Evolutionary conservation across 805 yeast species (phyloP).

Genomic region (Starmerella bacillaris): DNA sequence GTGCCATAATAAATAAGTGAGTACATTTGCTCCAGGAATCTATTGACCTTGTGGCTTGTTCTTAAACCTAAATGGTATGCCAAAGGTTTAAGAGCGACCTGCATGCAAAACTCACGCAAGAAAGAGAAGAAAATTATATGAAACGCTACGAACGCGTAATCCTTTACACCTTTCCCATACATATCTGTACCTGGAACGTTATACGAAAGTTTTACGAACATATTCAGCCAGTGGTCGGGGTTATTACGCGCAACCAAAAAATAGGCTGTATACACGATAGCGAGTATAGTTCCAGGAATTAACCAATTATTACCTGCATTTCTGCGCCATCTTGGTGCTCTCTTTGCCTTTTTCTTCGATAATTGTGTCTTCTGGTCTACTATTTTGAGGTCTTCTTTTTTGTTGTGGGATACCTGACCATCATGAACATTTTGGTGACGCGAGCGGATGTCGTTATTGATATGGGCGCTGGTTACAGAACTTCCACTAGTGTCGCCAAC

Average conservation of each 20-base stretch:
- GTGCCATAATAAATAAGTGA: conserved; percentile 62
- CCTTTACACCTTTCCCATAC: conserved; percentile 79
- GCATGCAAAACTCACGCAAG: conserved; percentile 80
- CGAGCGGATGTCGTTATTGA: conserved; percentile 6
- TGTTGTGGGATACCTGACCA: conserved; percentile 1
- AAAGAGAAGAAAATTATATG: conserved; percentile 81
- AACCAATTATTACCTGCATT: conserved; percentile 11
- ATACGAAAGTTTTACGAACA: conserved; percentile 13
- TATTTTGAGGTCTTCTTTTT: neutral
- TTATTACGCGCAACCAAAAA: conserved; percentile 8
- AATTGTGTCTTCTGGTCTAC: conserved; percentile 1
- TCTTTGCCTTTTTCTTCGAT: neutral
- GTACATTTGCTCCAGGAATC: conserved; percentile 90
- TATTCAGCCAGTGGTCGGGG: conserved; percentile 14
- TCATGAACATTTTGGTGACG: conserved; percentile 4
- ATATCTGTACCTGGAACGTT: conserved; percentile 26
- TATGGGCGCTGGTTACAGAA: conserved; percentile 14
- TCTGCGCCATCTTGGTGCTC: conserved; percentile 1
- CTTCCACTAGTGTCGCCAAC: conserved; percentile 20
- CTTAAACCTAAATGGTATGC: conserved; percentile 38
- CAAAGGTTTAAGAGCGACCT: conserved; percentile 53
- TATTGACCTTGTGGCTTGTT: conserved; percentile 38
- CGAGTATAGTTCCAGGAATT: conserved; percentile 13
- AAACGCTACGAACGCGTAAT: conserved; percentile 58
- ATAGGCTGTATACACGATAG: conserved; percentile 8